phyloP scores from a whole-genome alignment of 2,329 filamentous ascomycete genomes.

The Trichophyton schoenleinii region DNA sequence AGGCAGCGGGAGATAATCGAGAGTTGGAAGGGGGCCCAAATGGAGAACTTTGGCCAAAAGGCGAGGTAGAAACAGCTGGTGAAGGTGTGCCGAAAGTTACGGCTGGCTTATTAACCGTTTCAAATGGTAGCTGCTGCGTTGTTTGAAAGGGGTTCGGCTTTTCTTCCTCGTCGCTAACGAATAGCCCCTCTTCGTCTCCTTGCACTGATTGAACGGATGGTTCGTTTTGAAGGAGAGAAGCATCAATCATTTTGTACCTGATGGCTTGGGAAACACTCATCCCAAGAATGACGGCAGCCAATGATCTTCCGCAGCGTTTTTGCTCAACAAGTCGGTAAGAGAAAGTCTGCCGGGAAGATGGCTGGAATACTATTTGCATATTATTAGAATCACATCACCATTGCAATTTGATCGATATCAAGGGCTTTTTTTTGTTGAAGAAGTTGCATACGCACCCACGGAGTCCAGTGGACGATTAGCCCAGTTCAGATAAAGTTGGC shows the following conservation, averaged over 20 bases:
- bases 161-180: conserved; percentile 27
- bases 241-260: conserved; percentile 38
- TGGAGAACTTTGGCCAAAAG: not conserved
- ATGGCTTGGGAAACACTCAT: conserved; percentile 42
- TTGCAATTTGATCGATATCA: no score
- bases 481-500: conserved; percentile 41
- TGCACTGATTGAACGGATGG: conserved; percentile 18
- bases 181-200: conserved; percentile 24
- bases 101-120: not conserved
- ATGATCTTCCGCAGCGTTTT: conserved; percentile 43
- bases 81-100: not conserved
- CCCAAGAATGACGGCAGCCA: conserved; percentile 47
- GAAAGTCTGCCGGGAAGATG: conserved; percentile 40
- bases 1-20: conserved; percentile 11
- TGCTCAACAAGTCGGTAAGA: conserved; percentile 44
- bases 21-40: not conserved
- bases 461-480: conserved; percentile 35
- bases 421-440: no score
- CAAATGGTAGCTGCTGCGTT: not conserved
- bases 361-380: conserved; percentile 27
- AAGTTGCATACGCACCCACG: conserved; percentile 28
- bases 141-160: not conserved
- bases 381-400: not conserved
- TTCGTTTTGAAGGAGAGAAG: conserved; percentile 23
- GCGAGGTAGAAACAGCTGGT: not conserved